Percentiles rank a stretch among this genome's conserved stretches.
Evolutionary conservation across 2,329 filamentous ascomycete genomes (phyloP).

Genomic region (Neocatenulostroma microsporum): DNA sequence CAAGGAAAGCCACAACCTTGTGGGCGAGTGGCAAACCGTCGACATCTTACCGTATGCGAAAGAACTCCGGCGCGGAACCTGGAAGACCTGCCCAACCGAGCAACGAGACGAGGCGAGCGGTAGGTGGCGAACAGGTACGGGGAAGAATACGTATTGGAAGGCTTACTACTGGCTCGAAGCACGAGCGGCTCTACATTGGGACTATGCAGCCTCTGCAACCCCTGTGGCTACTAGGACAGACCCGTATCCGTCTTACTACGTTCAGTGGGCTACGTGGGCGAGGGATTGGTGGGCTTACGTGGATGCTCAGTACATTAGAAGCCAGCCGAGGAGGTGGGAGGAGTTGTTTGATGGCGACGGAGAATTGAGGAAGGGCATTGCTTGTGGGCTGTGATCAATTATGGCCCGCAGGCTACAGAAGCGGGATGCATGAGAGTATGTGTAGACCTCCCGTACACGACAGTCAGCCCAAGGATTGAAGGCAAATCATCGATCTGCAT

Average conservation of each 20-base stretch:
- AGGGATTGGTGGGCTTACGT: conserved; percentile 1
- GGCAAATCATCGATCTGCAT: too few species aligned
- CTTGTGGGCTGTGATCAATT: too few species aligned
- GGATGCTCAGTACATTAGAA: too few species aligned
- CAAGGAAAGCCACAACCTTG: not conserved
- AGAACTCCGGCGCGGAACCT: not conserved
- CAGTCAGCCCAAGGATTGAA: too few species aligned
- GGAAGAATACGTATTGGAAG: not conserved
- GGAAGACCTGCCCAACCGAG: not conserved
- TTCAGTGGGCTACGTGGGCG: not conserved
- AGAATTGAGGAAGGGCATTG: too few species aligned
- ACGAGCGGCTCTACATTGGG: not conserved
- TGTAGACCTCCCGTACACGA: too few species aligned
- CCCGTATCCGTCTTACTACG: too few species aligned
- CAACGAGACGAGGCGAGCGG: not conserved
- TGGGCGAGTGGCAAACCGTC: not conserved
- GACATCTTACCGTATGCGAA: not conserved
- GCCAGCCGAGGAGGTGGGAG: too few species aligned
- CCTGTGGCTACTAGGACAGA: not conserved
- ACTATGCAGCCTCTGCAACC: too few species aligned
- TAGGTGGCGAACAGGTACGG: not conserved
- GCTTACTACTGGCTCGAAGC: not conserved
- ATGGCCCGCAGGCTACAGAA: too few species aligned
- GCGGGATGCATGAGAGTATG: too few species aligned
- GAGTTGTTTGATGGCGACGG: too few species aligned